phyloP scores from a whole-genome alignment of 164 flowering plant genomes.

The Annona cherimola region DNA sequence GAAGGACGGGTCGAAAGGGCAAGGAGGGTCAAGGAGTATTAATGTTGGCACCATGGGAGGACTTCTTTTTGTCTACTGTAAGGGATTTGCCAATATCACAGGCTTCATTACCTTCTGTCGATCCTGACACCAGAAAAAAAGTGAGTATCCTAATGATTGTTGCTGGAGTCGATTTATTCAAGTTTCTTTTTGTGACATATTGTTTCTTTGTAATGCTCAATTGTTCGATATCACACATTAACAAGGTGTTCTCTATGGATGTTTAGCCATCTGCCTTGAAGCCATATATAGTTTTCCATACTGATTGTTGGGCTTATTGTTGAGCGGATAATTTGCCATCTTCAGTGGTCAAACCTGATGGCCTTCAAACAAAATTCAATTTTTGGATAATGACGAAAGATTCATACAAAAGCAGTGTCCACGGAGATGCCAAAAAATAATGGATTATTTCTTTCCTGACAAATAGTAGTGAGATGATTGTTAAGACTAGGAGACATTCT shows the following conservation, averaged over 20 bases:
- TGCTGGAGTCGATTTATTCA: not conserved
- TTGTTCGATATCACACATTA: not conserved
- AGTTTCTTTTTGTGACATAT: not conserved
- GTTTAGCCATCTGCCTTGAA: no score
- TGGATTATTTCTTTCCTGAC: no score
- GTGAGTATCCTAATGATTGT: constrained; percentile 23
- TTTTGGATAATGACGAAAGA: no score
- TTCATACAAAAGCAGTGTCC: no score
- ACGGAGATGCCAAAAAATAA: no score
- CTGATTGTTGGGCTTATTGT: no score
- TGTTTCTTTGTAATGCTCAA: not conserved
- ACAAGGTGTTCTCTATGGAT: not conserved
- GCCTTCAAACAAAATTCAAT: no score
- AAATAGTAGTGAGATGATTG: no score
- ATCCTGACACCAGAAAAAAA: constrained; percentile 70
- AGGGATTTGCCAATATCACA: constrained; percentile 78
- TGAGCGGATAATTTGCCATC: no score
- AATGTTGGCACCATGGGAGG: constrained; percentile 95
- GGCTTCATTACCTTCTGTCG: constrained; percentile 57
- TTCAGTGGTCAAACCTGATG: no score
- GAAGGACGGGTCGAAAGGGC: constrained; percentile 96
- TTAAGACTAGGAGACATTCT: no score
- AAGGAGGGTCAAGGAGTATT: constrained; percentile 94
- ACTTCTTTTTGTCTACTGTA: constrained; percentile 66
- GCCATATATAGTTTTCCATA: no score